These are phyloP conservation scores for Xylariomycetidae sp. DNA, from an alignment of 2,329 filamentous ascomycete genomes.

Conservation along the genomic window DNA sequence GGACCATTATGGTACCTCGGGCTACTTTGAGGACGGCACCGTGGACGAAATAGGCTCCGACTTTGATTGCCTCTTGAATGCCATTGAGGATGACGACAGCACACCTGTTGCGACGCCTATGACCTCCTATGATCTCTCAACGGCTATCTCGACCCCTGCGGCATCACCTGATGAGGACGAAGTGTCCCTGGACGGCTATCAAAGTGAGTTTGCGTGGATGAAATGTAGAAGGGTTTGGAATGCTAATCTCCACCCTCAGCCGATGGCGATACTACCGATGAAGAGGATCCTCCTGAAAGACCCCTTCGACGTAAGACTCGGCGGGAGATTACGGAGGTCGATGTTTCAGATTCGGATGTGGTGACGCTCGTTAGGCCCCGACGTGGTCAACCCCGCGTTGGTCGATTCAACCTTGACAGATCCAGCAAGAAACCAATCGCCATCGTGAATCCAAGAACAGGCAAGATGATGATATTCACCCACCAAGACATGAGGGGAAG, in stretches of 20 bases:
- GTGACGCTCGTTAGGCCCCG: slow-evolving; percentile 42
- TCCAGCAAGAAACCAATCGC: slow-evolving; percentile 54
- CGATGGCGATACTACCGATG: slow-evolving; percentile 59
- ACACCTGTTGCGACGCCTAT: slow-evolving; percentile 39
- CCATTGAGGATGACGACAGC: slow-evolving; percentile 34
- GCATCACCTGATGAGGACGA: slow-evolving; percentile 30
- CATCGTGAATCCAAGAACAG: slow-evolving; percentile 51
- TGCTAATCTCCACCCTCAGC: slow-evolving; percentile 41
- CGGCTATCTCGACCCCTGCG: slow-evolving; percentile 28
- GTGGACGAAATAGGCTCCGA: slow-evolving; percentile 32
- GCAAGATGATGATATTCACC: slow-evolving; percentile 62
- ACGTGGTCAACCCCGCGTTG: slow-evolving; percentile 49
- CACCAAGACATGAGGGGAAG: slow-evolving; percentile 41
- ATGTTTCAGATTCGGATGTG: slow-evolving; percentile 45
- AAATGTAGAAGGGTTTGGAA: slow-evolving; percentile 10
- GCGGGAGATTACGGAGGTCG: slow-evolving; percentile 35
- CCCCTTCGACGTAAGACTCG: slow-evolving; percentile 44
- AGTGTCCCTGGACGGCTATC: slow-evolving; percentile 51
- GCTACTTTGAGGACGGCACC: slow-evolving; percentile 28
- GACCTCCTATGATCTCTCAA: slow-evolving; percentile 27
- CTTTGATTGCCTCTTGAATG: slow-evolving; percentile 35
- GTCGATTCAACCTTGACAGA: slow-evolving; percentile 50
- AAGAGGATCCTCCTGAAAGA: slow-evolving; percentile 48
- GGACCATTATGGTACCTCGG: slow-evolving; percentile 53
- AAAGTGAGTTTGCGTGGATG: slow-evolving; percentile 45